Evolutionary conservation across 352 stramenopile genomes (phyloP).

Genomic region (Phytophthora palmivora): DNA sequence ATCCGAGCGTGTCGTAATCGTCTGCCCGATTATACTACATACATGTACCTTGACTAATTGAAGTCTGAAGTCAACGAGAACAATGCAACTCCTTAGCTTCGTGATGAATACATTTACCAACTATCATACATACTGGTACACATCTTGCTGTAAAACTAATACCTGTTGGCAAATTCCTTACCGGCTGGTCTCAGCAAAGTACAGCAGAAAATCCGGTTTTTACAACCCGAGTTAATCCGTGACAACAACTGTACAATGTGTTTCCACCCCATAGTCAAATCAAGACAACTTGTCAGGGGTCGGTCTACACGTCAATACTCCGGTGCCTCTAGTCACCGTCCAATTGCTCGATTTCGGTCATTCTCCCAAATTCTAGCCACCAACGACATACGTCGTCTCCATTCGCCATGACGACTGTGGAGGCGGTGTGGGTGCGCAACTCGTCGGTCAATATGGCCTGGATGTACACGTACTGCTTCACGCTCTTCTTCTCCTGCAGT

Average conservation of each 20-base stretch:
- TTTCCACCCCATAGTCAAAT: neutral
- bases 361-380: slow-evolving; percentile 5
- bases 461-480: slow-evolving; percentile 69
- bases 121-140: too few species aligned
- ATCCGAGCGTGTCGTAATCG: too few species aligned
- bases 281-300: neutral
- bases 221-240: neutral
- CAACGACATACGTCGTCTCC: slow-evolving; percentile 1
- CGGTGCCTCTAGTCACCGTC: neutral
- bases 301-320: neutral
- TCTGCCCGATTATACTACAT: neutral
- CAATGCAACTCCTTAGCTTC: neutral
- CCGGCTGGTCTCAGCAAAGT: neutral
- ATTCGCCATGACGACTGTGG: slow-evolving; percentile 20
- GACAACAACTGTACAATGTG: neutral
- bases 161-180: neutral
- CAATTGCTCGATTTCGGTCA: slow-evolving; percentile 1
- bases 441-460: slow-evolving; percentile 51
- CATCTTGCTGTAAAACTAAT: neutral
- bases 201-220: neutral
- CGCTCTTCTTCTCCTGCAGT: slow-evolving; percentile 63
- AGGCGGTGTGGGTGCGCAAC: slow-evolving; percentile 33
- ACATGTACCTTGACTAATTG: neutral
- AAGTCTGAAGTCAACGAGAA: neutral
- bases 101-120: too few species aligned